Percentiles rank a stretch among this genome's conserved stretches.
These are phyloP conservation scores for Ganoderma sinense DNA, from an alignment of 1,284 basidiomycete species.

Conservation along the genomic window DNA sequence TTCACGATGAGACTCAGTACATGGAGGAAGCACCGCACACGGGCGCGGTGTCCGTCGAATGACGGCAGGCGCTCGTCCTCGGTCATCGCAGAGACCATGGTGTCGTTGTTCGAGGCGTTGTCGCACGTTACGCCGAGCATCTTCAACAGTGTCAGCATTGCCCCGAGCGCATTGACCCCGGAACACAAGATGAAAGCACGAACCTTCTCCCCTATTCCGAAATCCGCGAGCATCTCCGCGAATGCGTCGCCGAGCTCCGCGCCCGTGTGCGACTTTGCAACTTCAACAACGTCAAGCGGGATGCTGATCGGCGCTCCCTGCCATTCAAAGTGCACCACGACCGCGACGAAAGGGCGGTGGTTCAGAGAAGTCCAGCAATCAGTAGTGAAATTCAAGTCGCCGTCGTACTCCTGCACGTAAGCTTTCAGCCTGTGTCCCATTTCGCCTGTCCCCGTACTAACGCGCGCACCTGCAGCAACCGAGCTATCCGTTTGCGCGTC, in stretches of 20 bases:
- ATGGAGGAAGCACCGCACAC: neutral
- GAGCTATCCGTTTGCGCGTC: conserved; percentile 4
- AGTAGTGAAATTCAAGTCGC: conserved; percentile 12
- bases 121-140: neutral
- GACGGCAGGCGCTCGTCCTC: neutral
- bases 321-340: conserved; percentile 15
- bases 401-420: conserved; percentile 7
- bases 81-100: neutral
- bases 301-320: conserved; percentile 27
- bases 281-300: conserved; percentile 36
- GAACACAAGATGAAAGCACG: too few species aligned
- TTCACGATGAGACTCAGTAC: neutral
- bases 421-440: too few species aligned
- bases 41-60: neutral
- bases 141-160: neutral
- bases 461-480: conserved; percentile 9
- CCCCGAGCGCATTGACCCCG: too few species aligned
- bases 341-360: conserved; percentile 14
- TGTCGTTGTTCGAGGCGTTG: neutral
- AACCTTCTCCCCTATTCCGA: conserved; percentile 42
- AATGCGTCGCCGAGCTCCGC: conserved; percentile 35
- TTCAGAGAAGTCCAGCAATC: conserved; percentile 22
- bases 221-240: conserved; percentile 40
- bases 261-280: conserved; percentile 36
- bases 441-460: too few species aligned